These are phyloP conservation scores for Phytophthora meadii DNA, from an alignment of 352 stramenopile genomes.

Conservation along the genomic window DNA sequence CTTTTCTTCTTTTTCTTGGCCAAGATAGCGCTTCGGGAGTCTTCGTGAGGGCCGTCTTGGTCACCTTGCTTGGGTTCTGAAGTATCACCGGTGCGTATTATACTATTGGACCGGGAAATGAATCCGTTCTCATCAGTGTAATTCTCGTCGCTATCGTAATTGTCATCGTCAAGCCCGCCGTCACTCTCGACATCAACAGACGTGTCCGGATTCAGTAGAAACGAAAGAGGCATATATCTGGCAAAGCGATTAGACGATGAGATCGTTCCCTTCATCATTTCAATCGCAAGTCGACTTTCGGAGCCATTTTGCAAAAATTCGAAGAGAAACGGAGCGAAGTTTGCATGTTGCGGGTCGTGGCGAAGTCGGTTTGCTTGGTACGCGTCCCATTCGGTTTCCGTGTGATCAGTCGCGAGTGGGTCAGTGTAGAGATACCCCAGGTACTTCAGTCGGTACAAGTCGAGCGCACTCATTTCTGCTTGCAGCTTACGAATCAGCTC, in stretches of 20 bases:
- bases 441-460: constrained; percentile 84
- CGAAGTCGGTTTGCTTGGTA: constrained; percentile 31
- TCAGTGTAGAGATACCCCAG: constrained; percentile 86
- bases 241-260: constrained; percentile 85
- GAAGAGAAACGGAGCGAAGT: constrained; percentile 74
- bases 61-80: constrained; percentile 43
- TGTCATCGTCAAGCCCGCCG: constrained; percentile 59
- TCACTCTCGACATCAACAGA: constrained; percentile 76
- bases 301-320: constrained; percentile 76
- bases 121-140: constrained; percentile 72
- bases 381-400: constrained; percentile 53
- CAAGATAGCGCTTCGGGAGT: constrained; percentile 33
- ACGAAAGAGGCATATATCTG: constrained; percentile 80
- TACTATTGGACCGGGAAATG: constrained; percentile 48
- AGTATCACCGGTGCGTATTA: constrained; percentile 36
- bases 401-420: constrained; percentile 67
- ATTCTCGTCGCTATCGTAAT: constrained; percentile 77
- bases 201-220: constrained; percentile 77
- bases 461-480: constrained; percentile 70
- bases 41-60: constrained; percentile 42
- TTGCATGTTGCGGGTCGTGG: constrained; percentile 46
- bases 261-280: constrained; percentile 79
- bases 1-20: constrained; percentile 79
- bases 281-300: constrained; percentile 66
- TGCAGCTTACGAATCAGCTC: constrained; percentile 81